Evolutionary conservation across 257 asterid genomes (phyloP).

Genomic region (Primulina eburnea): DNA sequence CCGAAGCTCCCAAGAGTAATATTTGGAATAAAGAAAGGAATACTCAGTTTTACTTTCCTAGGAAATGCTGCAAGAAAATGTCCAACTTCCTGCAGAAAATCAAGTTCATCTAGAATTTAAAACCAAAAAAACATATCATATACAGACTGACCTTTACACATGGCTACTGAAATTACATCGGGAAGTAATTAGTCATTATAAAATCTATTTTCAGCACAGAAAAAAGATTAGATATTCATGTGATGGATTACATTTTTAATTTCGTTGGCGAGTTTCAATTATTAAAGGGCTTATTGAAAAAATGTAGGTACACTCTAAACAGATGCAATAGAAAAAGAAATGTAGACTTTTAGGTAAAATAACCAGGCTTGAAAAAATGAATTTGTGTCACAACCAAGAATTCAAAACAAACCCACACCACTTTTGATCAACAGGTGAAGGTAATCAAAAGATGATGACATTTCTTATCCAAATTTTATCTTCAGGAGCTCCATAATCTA

Average conservation of each 20-base stretch:
- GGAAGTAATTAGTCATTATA: background rate
- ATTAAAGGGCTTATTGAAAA: no score
- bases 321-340: background rate
- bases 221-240: background rate
- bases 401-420: slow-evolving; percentile 43
- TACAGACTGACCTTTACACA: background rate
- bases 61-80: slow-evolving; percentile 91
- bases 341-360: background rate
- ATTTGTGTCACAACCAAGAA: background rate
- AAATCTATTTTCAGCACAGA: background rate
- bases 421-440: slow-evolving; percentile 29
- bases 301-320: no score
- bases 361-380: slow-evolving; percentile 1
- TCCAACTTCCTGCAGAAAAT: slow-evolving; percentile 88
- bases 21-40: slow-evolving; percentile 89
- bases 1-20: slow-evolving; percentile 98
- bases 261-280: background rate
- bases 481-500: slow-evolving; percentile 10
- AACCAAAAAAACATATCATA: slow-evolving; percentile 3
- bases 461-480: slow-evolving; percentile 8
- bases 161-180: background rate
- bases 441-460: background rate
- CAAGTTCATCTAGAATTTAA: slow-evolving; percentile 38
- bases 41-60: slow-evolving; percentile 78
- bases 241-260: no score